Percentiles rank a stretch among this genome's conserved stretches.
Evolutionary conservation across 1,284 basidiomycete species (phyloP).

Genomic region (Sphaerobolus stellatus): DNA sequence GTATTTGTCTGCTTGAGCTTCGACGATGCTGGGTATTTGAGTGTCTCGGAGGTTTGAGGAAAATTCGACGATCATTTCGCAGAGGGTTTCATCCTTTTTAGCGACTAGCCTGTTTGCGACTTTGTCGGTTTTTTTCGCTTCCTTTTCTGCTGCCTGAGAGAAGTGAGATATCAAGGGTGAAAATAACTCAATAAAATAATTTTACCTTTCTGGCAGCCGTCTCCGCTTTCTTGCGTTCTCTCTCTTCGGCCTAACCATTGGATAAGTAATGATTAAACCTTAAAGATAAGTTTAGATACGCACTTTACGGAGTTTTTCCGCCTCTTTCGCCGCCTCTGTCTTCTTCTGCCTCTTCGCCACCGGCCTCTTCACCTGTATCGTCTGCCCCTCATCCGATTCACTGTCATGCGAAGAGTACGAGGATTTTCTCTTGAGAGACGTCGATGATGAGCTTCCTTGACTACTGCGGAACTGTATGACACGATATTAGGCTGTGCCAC

Average conservation of each 20-base stretch:
- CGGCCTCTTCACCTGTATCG: no score
- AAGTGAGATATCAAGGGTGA: neutral
- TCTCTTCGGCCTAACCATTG: conserved; percentile 3
- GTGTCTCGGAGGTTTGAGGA: neutral
- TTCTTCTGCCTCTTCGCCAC: no score
- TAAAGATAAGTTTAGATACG: no score
- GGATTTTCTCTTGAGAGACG: no score
- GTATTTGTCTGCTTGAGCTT: conserved; percentile 1
- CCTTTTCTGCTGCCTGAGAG: conserved; percentile 3
- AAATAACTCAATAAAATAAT: neutral
- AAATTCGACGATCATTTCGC: conserved; percentile 12
- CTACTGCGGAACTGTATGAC: no score
- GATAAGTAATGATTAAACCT: no score
- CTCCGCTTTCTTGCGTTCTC: conserved; percentile 1
- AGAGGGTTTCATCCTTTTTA: conserved; percentile 10
- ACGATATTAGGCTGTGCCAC: no score
- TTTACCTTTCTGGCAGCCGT: conserved; percentile 8
- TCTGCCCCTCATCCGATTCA: no score
- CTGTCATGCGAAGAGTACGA: no score
- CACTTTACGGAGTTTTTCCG: no score
- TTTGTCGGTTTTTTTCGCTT: neutral
- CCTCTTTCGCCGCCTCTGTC: conserved; percentile 2
- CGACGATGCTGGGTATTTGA: neutral
- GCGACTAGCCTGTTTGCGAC: conserved; percentile 13
- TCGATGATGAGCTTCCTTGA: no score